Percentiles rank a stretch among this genome's conserved stretches.
phyloP scores from a whole-genome alignment of 2,329 filamentous ascomycete genomes.

The Chalara sp. region DNA sequence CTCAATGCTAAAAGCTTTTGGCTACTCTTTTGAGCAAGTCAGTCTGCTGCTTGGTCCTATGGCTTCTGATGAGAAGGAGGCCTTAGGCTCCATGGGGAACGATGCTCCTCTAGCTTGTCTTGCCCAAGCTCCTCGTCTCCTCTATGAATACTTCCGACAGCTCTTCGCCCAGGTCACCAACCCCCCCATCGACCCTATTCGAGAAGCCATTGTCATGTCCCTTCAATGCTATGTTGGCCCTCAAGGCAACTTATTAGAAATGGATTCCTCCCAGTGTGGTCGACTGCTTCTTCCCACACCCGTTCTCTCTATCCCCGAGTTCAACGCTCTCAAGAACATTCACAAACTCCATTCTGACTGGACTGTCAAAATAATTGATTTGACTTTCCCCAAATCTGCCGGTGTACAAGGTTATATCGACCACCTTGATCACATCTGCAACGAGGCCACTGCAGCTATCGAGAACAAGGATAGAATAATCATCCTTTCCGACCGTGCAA shows the following conservation, averaged over 20 bases:
- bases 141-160: constrained; percentile 96
- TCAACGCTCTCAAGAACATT: constrained; percentile 80
- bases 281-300: constrained; percentile 82
- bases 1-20: constrained; percentile 75
- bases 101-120: constrained; percentile 89
- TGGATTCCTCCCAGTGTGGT: constrained; percentile 84
- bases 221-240: constrained; percentile 93
- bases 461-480: constrained; percentile 79
- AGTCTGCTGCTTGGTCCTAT: constrained; percentile 87
- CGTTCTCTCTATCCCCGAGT: constrained; percentile 81
- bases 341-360: constrained; percentile 65
- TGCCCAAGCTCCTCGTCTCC: constrained; percentile 78
- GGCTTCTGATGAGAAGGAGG: constrained; percentile 96
- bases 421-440: constrained; percentile 82
- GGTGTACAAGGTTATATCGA: constrained; percentile 79
- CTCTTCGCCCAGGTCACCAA: constrained; percentile 98
- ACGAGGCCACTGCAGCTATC: constrained; percentile 76
- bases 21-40: constrained; percentile 93
- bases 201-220: constrained; percentile 98
- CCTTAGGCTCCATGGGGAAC: constrained; percentile 95
- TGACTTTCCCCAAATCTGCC: constrained; percentile 84
- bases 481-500: constrained; percentile 82
- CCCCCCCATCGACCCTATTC: constrained; percentile 92
- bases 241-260: constrained; percentile 90
- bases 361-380: constrained; percentile 85